Base-by-base conservation (phyloP, 768 basidiomycete genomes). In the Saitozyma sp. region DNA sequence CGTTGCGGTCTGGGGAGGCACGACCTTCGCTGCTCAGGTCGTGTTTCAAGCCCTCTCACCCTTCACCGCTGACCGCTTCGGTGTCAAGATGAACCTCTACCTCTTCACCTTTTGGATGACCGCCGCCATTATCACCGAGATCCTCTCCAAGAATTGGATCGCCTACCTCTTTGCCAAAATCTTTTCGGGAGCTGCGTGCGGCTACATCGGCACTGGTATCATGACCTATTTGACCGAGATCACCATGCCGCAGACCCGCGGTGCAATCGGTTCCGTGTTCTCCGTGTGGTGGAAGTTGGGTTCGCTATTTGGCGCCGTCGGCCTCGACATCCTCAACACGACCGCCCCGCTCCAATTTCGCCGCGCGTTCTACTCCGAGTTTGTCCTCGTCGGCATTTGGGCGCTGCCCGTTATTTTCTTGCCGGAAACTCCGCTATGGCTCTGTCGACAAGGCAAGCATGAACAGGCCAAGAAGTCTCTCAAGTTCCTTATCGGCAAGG, bases 81-180 rank as follows among this genome's bases (percentile, higher is more conserved):
- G 65, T 37, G 11, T 61, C 56, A 54, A 41, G 54, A 43, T 43
- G 7, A 61, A 61, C n/a, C 46, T 67, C 0, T 67, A 54, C 42
- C 20, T 57, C 37, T 54, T 62, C 56, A 62, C 65, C 9, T n/a
- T 62, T 4, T 50, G 58, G 9, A 42, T 42, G 59, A 49, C 11
- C 13, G 54, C 58, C 19, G 49, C 50, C 29, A 58, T 65, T 17
- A 65, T 65, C 46, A 51, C 55, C 16, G 64, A 65, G 29, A 61
- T 61, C 51, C 56, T 65, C 5, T 59, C 64, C 20, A 61, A 50
- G 43, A 49, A 65, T 29, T 65, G 60, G 60, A 65, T 61, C 46
- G 64, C 53, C 41, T 65, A 55, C 50, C 50, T 65, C 11, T 59
- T 50, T 16, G 62, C 62, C 14, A 64, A 64, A 20, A 64, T 64